phyloP scores from a whole-genome alignment of 1,284 basidiomycete genomes.

The Fomitiporia mediterranea region DNA sequence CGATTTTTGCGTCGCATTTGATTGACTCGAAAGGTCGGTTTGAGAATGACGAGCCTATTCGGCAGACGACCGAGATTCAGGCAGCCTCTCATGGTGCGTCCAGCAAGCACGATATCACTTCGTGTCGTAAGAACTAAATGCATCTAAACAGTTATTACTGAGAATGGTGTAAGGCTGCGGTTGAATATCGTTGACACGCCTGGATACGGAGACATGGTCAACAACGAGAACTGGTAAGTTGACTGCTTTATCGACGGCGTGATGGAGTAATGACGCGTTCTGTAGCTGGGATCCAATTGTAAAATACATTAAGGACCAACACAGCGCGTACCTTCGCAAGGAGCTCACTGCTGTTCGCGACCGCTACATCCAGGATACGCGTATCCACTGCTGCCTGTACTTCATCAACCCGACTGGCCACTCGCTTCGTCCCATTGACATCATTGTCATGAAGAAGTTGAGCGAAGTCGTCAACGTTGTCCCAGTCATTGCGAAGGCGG shows the following conservation, averaged over 20 bases:
- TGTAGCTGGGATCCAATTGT: conserved; percentile 97
- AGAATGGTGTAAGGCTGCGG: conserved; percentile 92
- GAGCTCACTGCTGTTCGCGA: conserved; percentile 99
- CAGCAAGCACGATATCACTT: not conserved
- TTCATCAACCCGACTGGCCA: conserved; percentile 98
- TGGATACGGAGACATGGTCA: conserved; percentile 97
- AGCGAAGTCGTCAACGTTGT: conserved; percentile 99
- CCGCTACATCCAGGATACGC: conserved; percentile 96
- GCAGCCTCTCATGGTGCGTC: conserved; percentile 88
- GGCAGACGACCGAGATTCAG: conserved; percentile 96
- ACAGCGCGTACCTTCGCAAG: conserved; percentile 97
- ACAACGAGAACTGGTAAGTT: conserved; percentile 95
- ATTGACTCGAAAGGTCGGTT: conserved; percentile 96
- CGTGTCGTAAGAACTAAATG: not conserved
- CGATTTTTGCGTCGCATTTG: conserved; percentile 96
- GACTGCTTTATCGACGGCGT: not conserved
- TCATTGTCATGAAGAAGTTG: conserved; percentile 98
- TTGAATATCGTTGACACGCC: conserved; percentile 99
- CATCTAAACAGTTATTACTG: conserved; percentile 72
- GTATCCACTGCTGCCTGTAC: conserved; percentile 97
- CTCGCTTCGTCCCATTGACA: conserved; percentile 88
- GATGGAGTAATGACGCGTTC: not conserved
- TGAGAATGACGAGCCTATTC: conserved; percentile 80
- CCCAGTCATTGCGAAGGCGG: conserved; percentile 98
- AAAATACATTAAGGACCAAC: conserved; percentile 99